Evolutionary conservation across 2,329 filamentous ascomycete species (phyloP).

Genomic region (Arthroderma sp.): DNA sequence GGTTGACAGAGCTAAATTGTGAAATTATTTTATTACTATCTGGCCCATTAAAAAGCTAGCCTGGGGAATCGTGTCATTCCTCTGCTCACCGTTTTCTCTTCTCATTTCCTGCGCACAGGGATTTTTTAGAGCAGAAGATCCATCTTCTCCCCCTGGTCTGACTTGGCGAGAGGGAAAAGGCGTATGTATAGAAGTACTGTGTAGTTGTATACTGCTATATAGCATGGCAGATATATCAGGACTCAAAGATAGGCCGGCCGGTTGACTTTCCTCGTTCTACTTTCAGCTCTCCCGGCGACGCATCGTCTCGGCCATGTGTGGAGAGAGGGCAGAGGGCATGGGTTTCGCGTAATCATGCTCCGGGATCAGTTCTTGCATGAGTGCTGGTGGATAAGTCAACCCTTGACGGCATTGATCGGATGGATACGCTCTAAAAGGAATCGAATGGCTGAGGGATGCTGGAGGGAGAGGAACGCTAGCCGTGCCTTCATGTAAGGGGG

Average conservation of each 20-base stretch:
- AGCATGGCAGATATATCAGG: no score
- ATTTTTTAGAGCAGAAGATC: background rate
- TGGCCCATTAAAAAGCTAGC: conserved; percentile 1
- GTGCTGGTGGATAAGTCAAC: background rate
- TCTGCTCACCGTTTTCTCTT: background rate
- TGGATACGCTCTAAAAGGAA: background rate
- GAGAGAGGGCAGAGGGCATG: no score
- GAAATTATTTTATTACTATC: conserved; percentile 1
- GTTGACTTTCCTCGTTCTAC: no score
- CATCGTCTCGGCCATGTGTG: no score
- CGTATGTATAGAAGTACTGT: no score
- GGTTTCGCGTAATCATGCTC: no score
- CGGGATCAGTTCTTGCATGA: background rate
- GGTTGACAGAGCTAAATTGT: conserved; percentile 1
- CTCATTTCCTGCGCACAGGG: background rate
- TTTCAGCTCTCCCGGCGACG: no score
- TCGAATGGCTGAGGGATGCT: background rate
- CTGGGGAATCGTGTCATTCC: background rate
- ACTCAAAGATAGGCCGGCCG: no score
- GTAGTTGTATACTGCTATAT: no score
- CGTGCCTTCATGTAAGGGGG: background rate
- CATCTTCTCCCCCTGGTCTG: conserved; percentile 3
- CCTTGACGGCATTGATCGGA: background rate
- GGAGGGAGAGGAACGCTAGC: background rate
- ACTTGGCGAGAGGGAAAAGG: background rate